phyloP scores from a whole-genome alignment of 441 rosid genomes.

The Euphorbia schlechtendalii region DNA sequence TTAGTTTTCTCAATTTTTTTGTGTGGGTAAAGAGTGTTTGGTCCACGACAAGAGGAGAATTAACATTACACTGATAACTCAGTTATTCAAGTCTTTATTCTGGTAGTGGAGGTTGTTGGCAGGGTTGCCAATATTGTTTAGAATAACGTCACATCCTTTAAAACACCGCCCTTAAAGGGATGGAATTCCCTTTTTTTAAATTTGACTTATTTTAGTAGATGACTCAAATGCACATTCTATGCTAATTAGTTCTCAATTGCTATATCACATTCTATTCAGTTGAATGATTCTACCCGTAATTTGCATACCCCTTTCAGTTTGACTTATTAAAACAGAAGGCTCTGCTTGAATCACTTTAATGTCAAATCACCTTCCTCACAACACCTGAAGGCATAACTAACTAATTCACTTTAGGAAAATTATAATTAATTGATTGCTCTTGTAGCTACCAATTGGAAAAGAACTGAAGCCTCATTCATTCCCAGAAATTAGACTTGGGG shows the following conservation, averaged over 20 bases:
- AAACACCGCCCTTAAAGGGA: not conserved
- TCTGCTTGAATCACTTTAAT: not conserved
- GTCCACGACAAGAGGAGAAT: no score
- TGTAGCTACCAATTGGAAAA: not conserved
- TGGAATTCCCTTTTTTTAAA: not conserved
- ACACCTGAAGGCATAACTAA: not conserved
- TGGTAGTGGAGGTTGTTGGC: not conserved
- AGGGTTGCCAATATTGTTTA: slow-evolving; percentile 4
- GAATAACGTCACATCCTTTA: not conserved
- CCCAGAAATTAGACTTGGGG: not conserved
- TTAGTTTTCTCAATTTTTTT: not conserved
- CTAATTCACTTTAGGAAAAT: not conserved
- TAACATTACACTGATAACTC: not conserved
- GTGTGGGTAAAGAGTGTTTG: not conserved
- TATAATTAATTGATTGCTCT: not conserved
- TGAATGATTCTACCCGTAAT: not conserved
- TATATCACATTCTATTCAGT: not conserved
- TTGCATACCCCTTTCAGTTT: not conserved
- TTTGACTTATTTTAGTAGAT: not conserved
- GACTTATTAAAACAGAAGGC: not conserved
- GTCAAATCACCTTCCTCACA: not conserved
- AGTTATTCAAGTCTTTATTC: no score
- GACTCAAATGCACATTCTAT: not conserved
- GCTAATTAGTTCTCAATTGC: not conserved
- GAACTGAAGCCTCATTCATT: not conserved